Conservation (phyloP, 257 asterid species). For the Anisodus acutangulus region DNA sequence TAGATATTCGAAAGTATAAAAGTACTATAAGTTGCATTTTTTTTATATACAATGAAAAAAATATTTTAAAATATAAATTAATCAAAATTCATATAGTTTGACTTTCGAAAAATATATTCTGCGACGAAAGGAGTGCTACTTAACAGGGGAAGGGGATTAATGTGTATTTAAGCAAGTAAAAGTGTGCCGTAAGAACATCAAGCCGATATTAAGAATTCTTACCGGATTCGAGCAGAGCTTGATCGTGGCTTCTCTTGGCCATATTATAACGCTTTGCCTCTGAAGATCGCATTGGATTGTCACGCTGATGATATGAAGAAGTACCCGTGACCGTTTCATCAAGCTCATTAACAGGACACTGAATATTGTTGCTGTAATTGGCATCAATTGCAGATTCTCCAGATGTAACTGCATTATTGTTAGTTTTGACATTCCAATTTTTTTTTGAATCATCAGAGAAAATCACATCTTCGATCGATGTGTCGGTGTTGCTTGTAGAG, state of each 20-base stretch:
- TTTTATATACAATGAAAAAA: too few relatives aligned
- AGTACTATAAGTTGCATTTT: too few relatives aligned
- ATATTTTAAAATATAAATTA: too few relatives aligned
- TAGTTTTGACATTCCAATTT: constrained; percentile 22
- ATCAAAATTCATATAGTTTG: too few relatives aligned
- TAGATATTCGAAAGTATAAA: too few relatives aligned
- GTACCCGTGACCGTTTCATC: neutral
- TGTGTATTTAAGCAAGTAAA: too few relatives aligned
- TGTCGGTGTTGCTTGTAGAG: constrained; percentile 55
- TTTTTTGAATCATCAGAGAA: constrained; percentile 50
- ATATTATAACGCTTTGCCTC: neutral
- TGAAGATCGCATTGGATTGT: neutral
- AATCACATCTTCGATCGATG: constrained; percentile 60
- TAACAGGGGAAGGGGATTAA: neutral
- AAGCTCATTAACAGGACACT: neutral
- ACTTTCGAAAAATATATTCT: too few relatives aligned
- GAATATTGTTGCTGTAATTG: neutral
- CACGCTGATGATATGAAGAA: neutral
- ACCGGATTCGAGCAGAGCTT: neutral
- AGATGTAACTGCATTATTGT: constrained; percentile 30
- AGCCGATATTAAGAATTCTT: neutral
- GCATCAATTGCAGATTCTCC: constrained; percentile 29
- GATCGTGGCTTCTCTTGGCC: neutral
- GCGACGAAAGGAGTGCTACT: too few relatives aligned
- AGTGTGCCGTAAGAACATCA: neutral